Evolutionary conservation across 192 early-diverging fungal genomes (phyloP).

Genomic region (Pilaira anomala): DNA sequence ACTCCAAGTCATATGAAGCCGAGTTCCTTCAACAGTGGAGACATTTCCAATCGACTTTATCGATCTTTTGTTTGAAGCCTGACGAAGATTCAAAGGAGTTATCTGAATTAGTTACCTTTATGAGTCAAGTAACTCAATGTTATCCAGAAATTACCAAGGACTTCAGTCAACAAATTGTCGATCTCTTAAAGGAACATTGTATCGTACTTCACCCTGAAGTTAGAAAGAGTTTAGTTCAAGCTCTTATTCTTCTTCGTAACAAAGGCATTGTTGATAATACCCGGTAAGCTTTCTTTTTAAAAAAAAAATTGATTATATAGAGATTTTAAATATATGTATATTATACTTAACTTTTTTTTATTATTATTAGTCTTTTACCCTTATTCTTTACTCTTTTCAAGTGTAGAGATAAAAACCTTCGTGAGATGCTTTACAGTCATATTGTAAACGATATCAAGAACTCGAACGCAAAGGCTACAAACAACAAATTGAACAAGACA

Average conservation of each 20-base stretch:
- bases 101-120: conserved; percentile 85
- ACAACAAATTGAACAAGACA: conserved; percentile 97
- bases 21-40: conserved; percentile 93
- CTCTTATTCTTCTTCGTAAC: conserved; percentile 84
- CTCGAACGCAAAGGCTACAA: conserved; percentile 88
- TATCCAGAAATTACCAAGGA: conserved; percentile 77
- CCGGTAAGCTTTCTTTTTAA: conserved; percentile 26
- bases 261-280: conserved; percentile 70
- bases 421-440: conserved; percentile 85
- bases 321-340: neutral
- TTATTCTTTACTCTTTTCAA: conserved; percentile 97
- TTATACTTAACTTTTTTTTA: neutral
- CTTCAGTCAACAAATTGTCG: conserved; percentile 84
- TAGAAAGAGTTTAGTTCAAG: conserved; percentile 85
- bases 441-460: conserved; percentile 96
- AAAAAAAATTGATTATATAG: neutral
- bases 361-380: conserved; percentile 58
- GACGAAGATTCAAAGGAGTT: conserved; percentile 77
- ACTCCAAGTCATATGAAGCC: conserved; percentile 86
- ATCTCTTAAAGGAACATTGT: conserved; percentile 78
- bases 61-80: conserved; percentile 88
- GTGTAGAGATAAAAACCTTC: conserved; percentile 88
- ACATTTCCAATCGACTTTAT: conserved; percentile 86
- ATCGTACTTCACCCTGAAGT: conserved; percentile 79
- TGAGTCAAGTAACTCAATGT: conserved; percentile 84